phyloP scores from a whole-genome alignment of 2,329 filamentous ascomycete species.

The Penicillium sp. region DNA sequence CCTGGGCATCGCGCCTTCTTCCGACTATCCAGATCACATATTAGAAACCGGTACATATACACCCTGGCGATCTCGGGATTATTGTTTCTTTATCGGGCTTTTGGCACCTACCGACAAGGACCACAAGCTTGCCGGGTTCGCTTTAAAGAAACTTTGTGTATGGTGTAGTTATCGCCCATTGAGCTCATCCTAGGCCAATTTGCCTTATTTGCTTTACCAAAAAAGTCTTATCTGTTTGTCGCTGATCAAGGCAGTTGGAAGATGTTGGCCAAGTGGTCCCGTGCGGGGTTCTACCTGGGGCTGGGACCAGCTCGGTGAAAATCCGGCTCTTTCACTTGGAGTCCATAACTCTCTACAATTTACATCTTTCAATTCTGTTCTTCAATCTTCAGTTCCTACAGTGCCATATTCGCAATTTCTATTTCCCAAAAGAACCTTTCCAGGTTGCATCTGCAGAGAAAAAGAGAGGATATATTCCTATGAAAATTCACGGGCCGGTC shows the following conservation, averaged over 20 bases:
- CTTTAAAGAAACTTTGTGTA: conserved; percentile 28
- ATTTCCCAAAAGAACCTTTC: background rate
- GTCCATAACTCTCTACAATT: background rate
- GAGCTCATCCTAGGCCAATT: background rate
- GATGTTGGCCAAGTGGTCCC: background rate
- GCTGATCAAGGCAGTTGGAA: background rate
- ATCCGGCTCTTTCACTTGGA: too few species aligned
- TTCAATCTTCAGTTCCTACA: background rate
- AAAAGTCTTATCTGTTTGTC: background rate
- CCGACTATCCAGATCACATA: conserved; percentile 13
- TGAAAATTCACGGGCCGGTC: background rate
- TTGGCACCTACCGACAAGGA: conserved; percentile 24
- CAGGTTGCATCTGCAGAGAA: background rate
- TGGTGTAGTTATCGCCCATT: conserved; percentile 20
- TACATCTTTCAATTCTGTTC: background rate
- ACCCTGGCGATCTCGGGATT: background rate
- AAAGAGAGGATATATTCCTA: background rate
- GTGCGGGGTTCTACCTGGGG: background rate
- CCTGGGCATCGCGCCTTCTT: conserved; percentile 30
- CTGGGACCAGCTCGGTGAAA: too few species aligned
- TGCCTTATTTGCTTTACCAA: too few species aligned
- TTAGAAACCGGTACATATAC: background rate
- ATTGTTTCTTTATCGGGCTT: background rate
- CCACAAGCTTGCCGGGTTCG: conserved; percentile 28
- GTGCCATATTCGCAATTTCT: background rate